Percentiles rank a stretch among this genome's conserved stretches.
phyloP scores from a whole-genome alignment of 148 eudicot species.

The Fallopia convolvulus region DNA sequence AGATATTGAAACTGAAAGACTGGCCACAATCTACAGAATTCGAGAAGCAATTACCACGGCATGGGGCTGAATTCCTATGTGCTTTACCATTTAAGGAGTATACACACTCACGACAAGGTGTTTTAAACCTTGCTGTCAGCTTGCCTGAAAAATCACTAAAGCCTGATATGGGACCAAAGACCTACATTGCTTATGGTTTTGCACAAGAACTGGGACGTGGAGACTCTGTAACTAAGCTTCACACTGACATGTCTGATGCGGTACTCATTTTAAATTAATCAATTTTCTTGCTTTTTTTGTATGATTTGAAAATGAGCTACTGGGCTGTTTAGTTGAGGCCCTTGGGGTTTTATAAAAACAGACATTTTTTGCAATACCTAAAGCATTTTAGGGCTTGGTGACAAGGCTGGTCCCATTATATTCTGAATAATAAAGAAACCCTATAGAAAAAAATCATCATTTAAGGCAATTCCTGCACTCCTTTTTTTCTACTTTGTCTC shows the following conservation, averaged over 20 bases:
- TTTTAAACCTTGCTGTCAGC: constrained; percentile 69
- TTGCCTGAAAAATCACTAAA: constrained; percentile 54
- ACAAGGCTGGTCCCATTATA: too few species aligned
- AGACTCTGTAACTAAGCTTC: constrained; percentile 84
- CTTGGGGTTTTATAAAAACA: not conserved
- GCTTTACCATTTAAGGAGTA: constrained; percentile 81
- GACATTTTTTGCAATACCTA: too few species aligned
- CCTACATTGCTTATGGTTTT: constrained; percentile 81
- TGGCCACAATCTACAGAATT: constrained; percentile 77
- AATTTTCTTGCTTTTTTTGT: not conserved
- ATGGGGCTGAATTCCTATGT: constrained; percentile 66
- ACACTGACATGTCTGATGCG: constrained; percentile 94
- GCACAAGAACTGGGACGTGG: constrained; percentile 77
- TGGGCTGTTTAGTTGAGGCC: not conserved
- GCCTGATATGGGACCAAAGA: constrained; percentile 95
- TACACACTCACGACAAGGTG: constrained; percentile 68
- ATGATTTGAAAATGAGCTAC: not conserved
- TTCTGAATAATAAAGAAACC: not conserved
- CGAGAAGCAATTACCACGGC: constrained; percentile 86
- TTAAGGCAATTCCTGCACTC: not conserved
- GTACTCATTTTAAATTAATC: constrained; percentile 24
- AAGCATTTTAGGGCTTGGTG: not conserved
- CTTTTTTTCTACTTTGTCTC: not conserved
- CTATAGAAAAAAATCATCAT: not conserved
- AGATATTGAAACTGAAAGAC: constrained; percentile 86